These are phyloP conservation scores for Phytopythium oedochilum DNA, from an alignment of 352 stramenopile genomes.

Conservation along the genomic window DNA sequence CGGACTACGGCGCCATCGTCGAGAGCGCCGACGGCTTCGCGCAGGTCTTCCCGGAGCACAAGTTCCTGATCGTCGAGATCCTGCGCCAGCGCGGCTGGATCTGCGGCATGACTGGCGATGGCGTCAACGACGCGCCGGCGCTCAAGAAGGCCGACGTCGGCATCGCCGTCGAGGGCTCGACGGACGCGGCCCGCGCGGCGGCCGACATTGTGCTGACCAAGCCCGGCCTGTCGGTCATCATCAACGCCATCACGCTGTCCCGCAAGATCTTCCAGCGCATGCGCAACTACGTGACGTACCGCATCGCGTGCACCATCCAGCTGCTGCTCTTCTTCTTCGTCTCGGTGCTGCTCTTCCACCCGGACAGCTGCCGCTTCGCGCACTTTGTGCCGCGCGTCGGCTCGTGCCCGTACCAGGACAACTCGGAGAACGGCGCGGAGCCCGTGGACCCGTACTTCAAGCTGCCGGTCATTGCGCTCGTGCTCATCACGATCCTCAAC, in stretches of 20 bases:
- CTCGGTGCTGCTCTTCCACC: slow-evolving; percentile 87
- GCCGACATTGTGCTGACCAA: slow-evolving; percentile 94
- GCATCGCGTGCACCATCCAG: slow-evolving; percentile 90
- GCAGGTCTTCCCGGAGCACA: slow-evolving; percentile 91
- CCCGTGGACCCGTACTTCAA: slow-evolving; percentile 82
- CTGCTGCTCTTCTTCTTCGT: slow-evolving; percentile 94
- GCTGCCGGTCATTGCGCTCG: slow-evolving; percentile 91
- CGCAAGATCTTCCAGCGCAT: slow-evolving; percentile 94
- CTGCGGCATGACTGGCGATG: slow-evolving; percentile 74
- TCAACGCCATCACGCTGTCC: slow-evolving; percentile 87
- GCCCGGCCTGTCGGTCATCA: slow-evolving; percentile 89
- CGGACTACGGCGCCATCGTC: slow-evolving; percentile 82
- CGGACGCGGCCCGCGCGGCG: slow-evolving; percentile 84
- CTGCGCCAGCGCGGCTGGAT: slow-evolving; percentile 75
- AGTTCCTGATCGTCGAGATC: slow-evolving; percentile 88
- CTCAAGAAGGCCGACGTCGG: slow-evolving; percentile 71
- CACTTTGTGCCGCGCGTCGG: slow-evolving; percentile 56
- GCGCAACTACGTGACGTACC: slow-evolving; percentile 93
- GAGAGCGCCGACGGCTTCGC: slow-evolving; percentile 93
- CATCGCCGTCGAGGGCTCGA: slow-evolving; percentile 81
- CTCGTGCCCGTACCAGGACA: slow-evolving; percentile 48
- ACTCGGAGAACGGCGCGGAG: slow-evolving; percentile 27
- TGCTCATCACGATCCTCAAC: slow-evolving; percentile 95
- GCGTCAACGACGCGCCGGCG: slow-evolving; percentile 61
- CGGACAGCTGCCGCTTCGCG: slow-evolving; percentile 64